Base-by-base conservation (phyloP, 352 stramenopile species). In the Nothophytophthora sp. region DNA sequence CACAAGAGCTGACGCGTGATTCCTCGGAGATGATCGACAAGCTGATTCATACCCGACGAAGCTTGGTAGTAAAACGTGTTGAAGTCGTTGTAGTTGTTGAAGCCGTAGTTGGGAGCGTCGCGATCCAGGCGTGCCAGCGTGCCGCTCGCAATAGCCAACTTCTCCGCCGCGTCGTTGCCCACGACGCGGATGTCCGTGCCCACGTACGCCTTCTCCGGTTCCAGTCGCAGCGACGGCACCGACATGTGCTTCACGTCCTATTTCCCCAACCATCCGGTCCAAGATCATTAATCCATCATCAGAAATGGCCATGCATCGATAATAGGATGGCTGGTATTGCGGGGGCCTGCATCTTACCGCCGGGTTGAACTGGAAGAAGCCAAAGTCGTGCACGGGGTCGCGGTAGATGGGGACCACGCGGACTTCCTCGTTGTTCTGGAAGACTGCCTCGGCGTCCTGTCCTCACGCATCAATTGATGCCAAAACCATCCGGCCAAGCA, bases 41-140 rank as follows among this genome's bases (percentile, higher is more conserved):
- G 8, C 4, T 16, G 5, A 27, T 25, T 15, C 30, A 29, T 66
- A 73, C 76, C 77, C 12, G 86, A 96, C 18, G 86, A 94, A 32
- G 90, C 90, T 46, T 92, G 81, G 50, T 92, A 92, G 70, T 98
- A 98, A 62, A 98, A 98, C 38, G 90, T 98, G 65, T 96, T 96
- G 44, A 96, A 96, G 56, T 98, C 92, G 57, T 95, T 95, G 83
- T 97, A 97, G 50, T 74, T 94, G 57, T 95, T 94, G 45, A 63
- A 88, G 6, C 85, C 86, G 40, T 98, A 98, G 36, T 87, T 76
- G 0, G 92, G 92, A 4, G 88, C 85, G 15, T 96, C 88, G 5
- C 92, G 90, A 63, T 98, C 92, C 16, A 97, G 68, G 22, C 92
- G 79, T 16, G 92, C 90, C 13, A 98, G 65, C n/a, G 90, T 96